Evolutionary conservation across 1,139 yeast species (phyloP), one percentile per base, ranked within the genome.

Genomic region (Torulaspora pretoriensis): DNA sequence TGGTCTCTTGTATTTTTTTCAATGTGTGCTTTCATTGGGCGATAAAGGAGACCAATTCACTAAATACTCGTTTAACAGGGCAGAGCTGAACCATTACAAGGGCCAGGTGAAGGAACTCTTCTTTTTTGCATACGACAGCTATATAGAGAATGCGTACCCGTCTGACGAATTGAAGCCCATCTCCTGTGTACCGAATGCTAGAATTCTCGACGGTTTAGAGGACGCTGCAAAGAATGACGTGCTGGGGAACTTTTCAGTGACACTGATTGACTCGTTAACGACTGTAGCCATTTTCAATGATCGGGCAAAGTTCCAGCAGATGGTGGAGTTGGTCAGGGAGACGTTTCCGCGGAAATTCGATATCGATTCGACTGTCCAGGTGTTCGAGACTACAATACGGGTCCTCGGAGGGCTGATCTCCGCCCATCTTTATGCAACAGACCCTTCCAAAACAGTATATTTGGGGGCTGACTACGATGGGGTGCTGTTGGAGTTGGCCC

Each of bases 301-400:
- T 54, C 73, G 77, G 63, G 73, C 71, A 10, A 73, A 72, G 29
- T 79, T 89, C 50, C 72, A 69, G 10, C 43, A 62, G 2, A 72
- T 77, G 35, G 71, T 86, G n/a, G 59, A 62, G 0, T 67, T 75
- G 43, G 73, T 86, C 29, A 66, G 69, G 35, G 52, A 52, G 43
- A 56, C 55, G 6, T 53, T 57, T 25, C 52, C 53, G 1, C 39
- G 68, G 28, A 59, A 73, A 16, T 88, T 87, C 58, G 72, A 79
- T 35, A 73, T 80, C 33, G 78, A 87, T 51, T 74, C 88, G 2
- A 77, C 81, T 1, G 83, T 89, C 0, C 96, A 88, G 57, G 95
- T 89, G 3, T 89, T 89, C 65, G 97, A 89, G 63, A 75, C 86
- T 4, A 80, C 89, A 3, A 89, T 89, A 16, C 68, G 97, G 39